A percentile compares a stretch with the other conserved stretches of the same genome.
Evolutionary conservation across 768 basidiomycete species (phyloP).

Genomic region (Lactarius hengduanensis): DNA sequence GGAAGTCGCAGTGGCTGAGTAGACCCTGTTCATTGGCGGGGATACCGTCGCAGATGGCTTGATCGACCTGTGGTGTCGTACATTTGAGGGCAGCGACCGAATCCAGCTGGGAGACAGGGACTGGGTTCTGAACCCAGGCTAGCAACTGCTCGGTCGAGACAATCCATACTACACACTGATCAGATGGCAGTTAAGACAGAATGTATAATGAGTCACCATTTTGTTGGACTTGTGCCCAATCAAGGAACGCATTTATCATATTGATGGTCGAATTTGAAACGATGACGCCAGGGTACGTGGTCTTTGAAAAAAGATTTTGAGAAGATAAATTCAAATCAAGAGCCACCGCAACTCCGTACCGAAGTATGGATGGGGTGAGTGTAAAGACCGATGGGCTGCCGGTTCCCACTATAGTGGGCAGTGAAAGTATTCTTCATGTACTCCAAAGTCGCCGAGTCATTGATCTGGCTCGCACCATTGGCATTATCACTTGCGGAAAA

Average conservation of each 20-base stretch:
- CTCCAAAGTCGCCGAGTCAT: conserved; percentile 61
- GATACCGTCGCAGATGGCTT: conserved; percentile 76
- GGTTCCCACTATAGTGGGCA: conserved; percentile 68
- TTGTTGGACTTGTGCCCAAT: conserved; percentile 74
- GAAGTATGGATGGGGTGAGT: conserved; percentile 79
- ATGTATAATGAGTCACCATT: conserved; percentile 45
- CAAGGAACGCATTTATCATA: conserved; percentile 78
- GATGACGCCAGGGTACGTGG: conserved; percentile 58
- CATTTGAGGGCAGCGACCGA: conserved; percentile 57
- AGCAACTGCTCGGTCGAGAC: conserved; percentile 70
- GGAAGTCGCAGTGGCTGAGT: conserved; percentile 58
- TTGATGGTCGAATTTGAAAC: conserved; percentile 53
- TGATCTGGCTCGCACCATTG: conserved; percentile 48
- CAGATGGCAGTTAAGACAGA: not conserved
- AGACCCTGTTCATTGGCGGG: conserved; percentile 64
- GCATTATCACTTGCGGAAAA: conserved; percentile 41
- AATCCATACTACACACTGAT: conserved; percentile 56
- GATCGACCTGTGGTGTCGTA: conserved; percentile 54
- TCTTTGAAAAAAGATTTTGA: conserved; percentile 32
- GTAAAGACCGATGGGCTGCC: conserved; percentile 79
- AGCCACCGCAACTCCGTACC: conserved; percentile 36
- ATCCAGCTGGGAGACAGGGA: conserved; percentile 58
- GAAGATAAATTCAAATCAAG: not conserved
- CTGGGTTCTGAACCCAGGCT: conserved; percentile 71
- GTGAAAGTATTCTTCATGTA: conserved; percentile 77